Evolutionary conservation across 1,284 basidiomycete genomes (phyloP), one percentile per base, ranked within the genome.

Genomic region (Erythrobasidium hasegawianum): DNA sequence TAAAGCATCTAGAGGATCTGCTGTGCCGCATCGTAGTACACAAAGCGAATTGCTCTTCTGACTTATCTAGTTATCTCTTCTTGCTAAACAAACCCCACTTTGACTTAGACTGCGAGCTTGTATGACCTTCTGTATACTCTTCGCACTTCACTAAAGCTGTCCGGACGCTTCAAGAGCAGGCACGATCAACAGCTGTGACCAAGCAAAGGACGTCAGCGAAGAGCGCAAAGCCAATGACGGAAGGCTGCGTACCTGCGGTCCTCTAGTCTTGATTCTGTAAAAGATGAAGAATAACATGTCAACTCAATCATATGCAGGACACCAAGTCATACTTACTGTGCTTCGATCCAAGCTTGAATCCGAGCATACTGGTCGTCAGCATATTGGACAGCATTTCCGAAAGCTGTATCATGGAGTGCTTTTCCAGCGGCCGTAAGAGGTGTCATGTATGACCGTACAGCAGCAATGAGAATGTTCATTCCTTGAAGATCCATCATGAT

Each of bases 401-500:
- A 59, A 24, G 22, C 27, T 11, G 22, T 50, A 27, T 59, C 58
- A 33, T 59, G 58, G 18, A 59, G 26, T 2, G 58, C 41, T 38
- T 59, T 59, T 27, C 27, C 29, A 29, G 58, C 41, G 45, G 45
- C 41, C 16, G 45, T 43, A 45, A 59, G 41, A 11, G 58, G 45
- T 13, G 14, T 26, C n/a, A 59, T 47, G 45, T 59, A 59, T 16
- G 41, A 22, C 18, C 58, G 20, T 9, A 47, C 33, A 14, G 45
- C 29, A 26, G n/a, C n/a, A 13, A 59, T n/a, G 8, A 59, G 29
- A 10, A 47, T 50, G 38, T 49, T 47, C 13, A 59, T 26, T 24
- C 58, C 58, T n/a, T 59, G 58, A 26, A 59, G 27, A 33, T 59
- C 58, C 13, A 59, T 22, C 58, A 59, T 26, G 58, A 59, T 49